Evolutionary conservation across 345 rosid species (phyloP), one percentile per base, ranked within the genome.

Genomic region (Euclidium syriacum): DNA sequence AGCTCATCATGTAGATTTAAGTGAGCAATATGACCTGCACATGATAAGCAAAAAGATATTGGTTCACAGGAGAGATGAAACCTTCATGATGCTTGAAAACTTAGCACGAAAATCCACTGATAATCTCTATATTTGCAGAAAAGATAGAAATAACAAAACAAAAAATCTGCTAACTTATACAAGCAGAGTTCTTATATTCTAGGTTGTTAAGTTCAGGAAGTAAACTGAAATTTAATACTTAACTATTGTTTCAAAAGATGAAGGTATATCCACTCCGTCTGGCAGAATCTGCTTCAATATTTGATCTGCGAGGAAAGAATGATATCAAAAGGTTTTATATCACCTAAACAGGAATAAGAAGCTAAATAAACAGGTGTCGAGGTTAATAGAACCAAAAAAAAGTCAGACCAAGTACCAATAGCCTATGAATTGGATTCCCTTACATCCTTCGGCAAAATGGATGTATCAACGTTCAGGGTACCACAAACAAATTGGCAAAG

Each of bases 231-330:
- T 62, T 64, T 29, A 74, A 76, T 70, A 87, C 91, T 81, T 77
- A 86, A 79, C 96, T 79, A 92, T 83, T 51, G 98, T 92, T 79
- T 92, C 96, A 46, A 94, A 90, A 29, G 97, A 94, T 42, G 99
- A 82, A 62, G 98, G 98, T 27, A 90, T 84, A 74, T 90, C 97
- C 33, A 85, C 82, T 63, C 96, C 96, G 44, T 77, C 75, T 40
- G 98, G 98, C 57, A 89, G 85, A 70, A 89, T 80, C 75, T 87
- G 87, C 91, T 84, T 87, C 80, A 92, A 46, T 57, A 94, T 67
- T 41, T 94, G 86, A 78, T 94, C 99, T 94, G 80, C 56, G 61
- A 75, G 33, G 11, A 16, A 16, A 53, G 16, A 62, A 44, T 5
- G 1, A 24, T 18, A 24, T 54, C 54, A 77, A 56, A 50, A 52